phyloP scores from a whole-genome alignment of 1,284 basidiomycete genomes.

The Leccinum pachyderme region DNA sequence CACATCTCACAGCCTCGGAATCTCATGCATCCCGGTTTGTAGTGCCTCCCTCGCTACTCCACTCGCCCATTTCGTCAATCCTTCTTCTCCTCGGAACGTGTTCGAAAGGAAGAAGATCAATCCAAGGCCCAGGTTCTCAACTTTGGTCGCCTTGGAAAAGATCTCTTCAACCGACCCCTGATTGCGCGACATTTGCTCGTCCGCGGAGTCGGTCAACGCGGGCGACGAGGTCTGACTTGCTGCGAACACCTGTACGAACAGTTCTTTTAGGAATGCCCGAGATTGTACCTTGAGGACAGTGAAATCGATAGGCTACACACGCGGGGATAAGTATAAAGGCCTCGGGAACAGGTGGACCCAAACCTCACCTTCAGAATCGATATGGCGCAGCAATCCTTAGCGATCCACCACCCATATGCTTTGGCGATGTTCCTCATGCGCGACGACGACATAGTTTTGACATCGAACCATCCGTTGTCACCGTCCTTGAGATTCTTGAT shows the following conservation, averaged over 20 bases:
- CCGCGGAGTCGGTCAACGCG: slow-evolving; percentile 39
- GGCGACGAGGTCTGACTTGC: slow-evolving; percentile 75
- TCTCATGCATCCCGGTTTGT: slow-evolving; percentile 55
- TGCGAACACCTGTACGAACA: slow-evolving; percentile 69
- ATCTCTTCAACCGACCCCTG: slow-evolving; percentile 68
- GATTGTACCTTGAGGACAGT: slow-evolving; percentile 65
- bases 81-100: slow-evolving; percentile 42
- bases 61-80: slow-evolving; percentile 62
- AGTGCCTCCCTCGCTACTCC: slow-evolving; percentile 68
- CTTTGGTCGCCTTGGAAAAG: slow-evolving; percentile 63
- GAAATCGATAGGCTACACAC: slow-evolving; percentile 83
- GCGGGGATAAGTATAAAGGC: neutral
- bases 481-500: slow-evolving; percentile 62
- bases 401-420: slow-evolving; percentile 84
- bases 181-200: slow-evolving; percentile 45
- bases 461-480: slow-evolving; percentile 41
- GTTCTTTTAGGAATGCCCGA: slow-evolving; percentile 61
- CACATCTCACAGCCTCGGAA: slow-evolving; percentile 38
- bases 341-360: neutral
- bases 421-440: slow-evolving; percentile 66
- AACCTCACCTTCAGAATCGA: slow-evolving; percentile 78
- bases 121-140: slow-evolving; percentile 63
- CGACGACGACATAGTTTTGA: slow-evolving; percentile 58
- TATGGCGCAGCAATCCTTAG: slow-evolving; percentile 69
- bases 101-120: slow-evolving; percentile 66